phyloP scores from a whole-genome alignment of 306 rosid species.

The Dalbergia cultrata region DNA sequence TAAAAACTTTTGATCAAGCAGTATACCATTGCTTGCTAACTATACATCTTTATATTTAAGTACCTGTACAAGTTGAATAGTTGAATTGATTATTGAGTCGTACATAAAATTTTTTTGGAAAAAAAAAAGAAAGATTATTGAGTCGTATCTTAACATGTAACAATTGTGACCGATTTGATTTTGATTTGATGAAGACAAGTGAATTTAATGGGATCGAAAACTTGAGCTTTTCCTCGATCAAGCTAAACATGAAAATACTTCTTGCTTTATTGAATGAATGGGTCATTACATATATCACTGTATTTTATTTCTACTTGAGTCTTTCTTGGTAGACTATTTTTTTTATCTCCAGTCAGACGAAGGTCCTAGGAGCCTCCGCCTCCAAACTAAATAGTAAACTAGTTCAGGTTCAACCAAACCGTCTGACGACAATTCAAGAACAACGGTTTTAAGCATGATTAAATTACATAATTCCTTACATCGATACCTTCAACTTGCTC shows the following conservation, averaged over 20 bases:
- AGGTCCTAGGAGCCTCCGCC: background rate
- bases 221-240: background rate
- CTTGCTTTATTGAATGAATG: background rate
- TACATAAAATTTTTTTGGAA: no score
- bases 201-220: background rate
- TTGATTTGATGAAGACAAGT: background rate
- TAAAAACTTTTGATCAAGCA: no score
- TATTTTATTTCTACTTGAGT: background rate
- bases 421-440: background rate
- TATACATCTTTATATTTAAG: background rate
- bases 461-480: background rate
- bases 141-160: background rate
- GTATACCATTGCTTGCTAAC: background rate
- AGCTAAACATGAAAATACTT: background rate
- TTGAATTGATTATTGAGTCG: background rate
- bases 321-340: background rate
- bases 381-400: background rate
- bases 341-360: background rate
- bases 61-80: background rate
- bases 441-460: background rate
- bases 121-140: background rate
- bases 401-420: background rate
- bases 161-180: background rate
- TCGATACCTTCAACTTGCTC: background rate
- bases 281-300: background rate